Percentiles rank a stretch among this genome's conserved stretches.
Evolutionary conservation across 768 basidiomycete species (phyloP).

Genomic region (Kwoniella sp.): DNA sequence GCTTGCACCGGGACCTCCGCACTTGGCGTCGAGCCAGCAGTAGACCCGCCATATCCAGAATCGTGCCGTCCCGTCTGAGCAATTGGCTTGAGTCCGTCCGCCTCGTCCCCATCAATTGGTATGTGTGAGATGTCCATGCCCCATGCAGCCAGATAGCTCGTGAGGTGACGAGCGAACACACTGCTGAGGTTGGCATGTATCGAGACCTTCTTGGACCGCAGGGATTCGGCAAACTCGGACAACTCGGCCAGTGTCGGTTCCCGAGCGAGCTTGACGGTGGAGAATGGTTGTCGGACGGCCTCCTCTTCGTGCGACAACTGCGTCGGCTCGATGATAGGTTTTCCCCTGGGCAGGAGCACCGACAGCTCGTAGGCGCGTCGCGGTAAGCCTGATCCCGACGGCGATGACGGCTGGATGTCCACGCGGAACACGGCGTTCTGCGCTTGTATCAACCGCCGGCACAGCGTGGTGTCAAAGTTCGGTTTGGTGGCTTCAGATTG

Average conservation of each 20-base stretch:
- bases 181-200: constrained; percentile 82
- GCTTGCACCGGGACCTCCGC: constrained; percentile 11
- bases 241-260: constrained; percentile 82
- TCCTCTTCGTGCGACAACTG: constrained; percentile 55
- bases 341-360: constrained; percentile 56
- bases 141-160: constrained; percentile 89
- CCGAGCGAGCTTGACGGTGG: constrained; percentile 56
- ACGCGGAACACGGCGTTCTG: constrained; percentile 39
- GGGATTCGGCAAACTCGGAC: constrained; percentile 68
- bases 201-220: constrained; percentile 76
- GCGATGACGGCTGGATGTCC: constrained; percentile 51
- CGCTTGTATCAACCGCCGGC: constrained; percentile 35
- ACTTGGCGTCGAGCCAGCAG: constrained; percentile 10
- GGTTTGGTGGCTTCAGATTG: constrained; percentile 28
- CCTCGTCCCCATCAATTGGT: constrained; percentile 48
- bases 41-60: constrained; percentile 17
- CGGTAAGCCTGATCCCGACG: constrained; percentile 26
- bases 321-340: constrained; percentile 56
- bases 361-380: constrained; percentile 63
- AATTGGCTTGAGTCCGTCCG: constrained; percentile 1
- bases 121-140: constrained; percentile 85
- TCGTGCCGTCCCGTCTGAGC: constrained; percentile 13
- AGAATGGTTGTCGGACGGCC: constrained; percentile 53
- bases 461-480: constrained; percentile 40
- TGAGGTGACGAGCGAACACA: constrained; percentile 85